Percentiles rank a stretch among this genome's conserved stretches.
Conservation (phyloP, 192 early-diverging fungal species). For the Mortierella hygrophila region DNA sequence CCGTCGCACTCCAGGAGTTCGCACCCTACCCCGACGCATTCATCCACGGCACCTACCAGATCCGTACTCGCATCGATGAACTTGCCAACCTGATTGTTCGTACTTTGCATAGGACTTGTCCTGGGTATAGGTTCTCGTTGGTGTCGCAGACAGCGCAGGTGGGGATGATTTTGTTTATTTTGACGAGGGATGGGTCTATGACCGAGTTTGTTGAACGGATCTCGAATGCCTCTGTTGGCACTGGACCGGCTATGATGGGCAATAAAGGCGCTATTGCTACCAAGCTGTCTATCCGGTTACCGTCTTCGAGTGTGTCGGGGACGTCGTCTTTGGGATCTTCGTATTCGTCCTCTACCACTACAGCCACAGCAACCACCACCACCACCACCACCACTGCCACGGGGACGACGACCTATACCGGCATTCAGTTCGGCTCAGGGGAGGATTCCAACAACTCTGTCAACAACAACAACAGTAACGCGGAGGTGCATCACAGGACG, state of each 20-base stretch:
- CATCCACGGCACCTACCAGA: constrained; percentile 32
- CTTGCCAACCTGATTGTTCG: constrained; percentile 39
- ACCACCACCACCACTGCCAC: background rate
- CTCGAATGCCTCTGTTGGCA: constrained; percentile 36
- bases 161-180: constrained; percentile 56
- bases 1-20: constrained; percentile 60
- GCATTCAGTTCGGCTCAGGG: background rate
- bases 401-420: background rate
- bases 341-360: background rate
- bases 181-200: constrained; percentile 46
- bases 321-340: background rate
- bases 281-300: constrained; percentile 35
- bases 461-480: background rate
- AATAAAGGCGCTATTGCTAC: constrained; percentile 60
- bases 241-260: constrained; percentile 50
- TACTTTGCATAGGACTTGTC: constrained; percentile 44
- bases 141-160: constrained; percentile 33
- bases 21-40: constrained; percentile 53
- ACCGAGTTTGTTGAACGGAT: constrained; percentile 35
- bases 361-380: background rate
- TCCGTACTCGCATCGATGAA: constrained; percentile 25
- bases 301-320: background rate
- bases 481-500: background rate
- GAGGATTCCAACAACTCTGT: background rate
- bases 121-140: constrained; percentile 44